phyloP scores from a whole-genome alignment of 2,329 filamentous ascomycete species.

The Penicillium glabrum region DNA sequence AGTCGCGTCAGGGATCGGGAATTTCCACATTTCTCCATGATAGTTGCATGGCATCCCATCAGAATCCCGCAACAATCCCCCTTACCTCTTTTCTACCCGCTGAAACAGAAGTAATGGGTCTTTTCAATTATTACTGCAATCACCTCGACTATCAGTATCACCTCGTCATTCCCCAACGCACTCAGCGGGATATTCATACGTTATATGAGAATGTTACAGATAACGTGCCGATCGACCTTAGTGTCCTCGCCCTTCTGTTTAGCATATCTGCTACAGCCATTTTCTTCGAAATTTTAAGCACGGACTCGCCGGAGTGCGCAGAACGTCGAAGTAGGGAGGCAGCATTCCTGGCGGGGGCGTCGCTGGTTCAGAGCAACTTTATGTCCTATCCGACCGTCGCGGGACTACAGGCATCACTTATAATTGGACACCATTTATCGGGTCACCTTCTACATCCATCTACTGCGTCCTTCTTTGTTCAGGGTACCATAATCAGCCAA shows the following conservation, averaged over 20 bases:
- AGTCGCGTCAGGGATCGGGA: neutral
- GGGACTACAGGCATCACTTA: conserved; percentile 34
- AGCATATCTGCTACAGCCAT: conserved; percentile 33
- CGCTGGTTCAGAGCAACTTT: conserved; percentile 33
- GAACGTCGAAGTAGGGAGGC: conserved; percentile 27
- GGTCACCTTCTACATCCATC: conserved; percentile 24
- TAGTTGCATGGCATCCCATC: conserved; percentile 9
- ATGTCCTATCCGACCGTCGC: conserved; percentile 30
- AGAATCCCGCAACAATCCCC: conserved; percentile 23
- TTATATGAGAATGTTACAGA: conserved; percentile 30
- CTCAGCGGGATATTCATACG: conserved; percentile 25
- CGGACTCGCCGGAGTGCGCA: conserved; percentile 19
- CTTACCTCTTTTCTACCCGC: conserved; percentile 27
- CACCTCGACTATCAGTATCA: conserved; percentile 40
- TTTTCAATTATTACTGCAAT: conserved; percentile 35
- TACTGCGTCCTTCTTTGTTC: conserved; percentile 25
- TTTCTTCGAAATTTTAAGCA: conserved; percentile 23
- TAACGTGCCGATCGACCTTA: conserved; percentile 18
- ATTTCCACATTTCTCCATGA: neutral
- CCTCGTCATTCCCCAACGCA: conserved; percentile 29
- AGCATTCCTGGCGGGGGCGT: conserved; percentile 30
- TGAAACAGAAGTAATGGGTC: conserved; percentile 26
- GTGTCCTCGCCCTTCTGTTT: conserved; percentile 35
- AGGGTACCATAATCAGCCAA: conserved; percentile 27
- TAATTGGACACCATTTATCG: conserved; percentile 31